These are phyloP conservation scores for Cydonia oblonga DNA, from an alignment of 331 rosid species.

Conservation along the genomic window DNA sequence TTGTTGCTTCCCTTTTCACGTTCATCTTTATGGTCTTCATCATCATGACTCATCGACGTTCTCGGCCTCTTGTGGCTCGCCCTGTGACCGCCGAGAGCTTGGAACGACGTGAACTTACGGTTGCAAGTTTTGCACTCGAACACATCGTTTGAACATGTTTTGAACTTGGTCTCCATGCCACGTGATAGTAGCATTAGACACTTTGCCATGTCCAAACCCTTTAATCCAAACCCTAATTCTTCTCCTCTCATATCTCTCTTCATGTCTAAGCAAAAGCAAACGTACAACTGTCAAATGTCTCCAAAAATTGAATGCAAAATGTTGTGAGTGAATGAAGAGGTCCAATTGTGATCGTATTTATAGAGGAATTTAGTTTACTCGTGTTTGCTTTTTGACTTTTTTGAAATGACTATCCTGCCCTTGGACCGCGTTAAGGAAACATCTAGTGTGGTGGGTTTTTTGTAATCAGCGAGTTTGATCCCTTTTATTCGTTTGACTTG, in stretches of 20 bases:
- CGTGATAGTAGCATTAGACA: constrained; percentile 34
- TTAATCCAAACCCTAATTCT: neutral
- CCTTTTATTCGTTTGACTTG: constrained; percentile 17
- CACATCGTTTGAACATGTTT: neutral
- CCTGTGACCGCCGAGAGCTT: constrained; percentile 81
- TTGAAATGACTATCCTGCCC: neutral
- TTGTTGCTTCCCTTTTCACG: constrained; percentile 12
- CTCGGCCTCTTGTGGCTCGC: constrained; percentile 55
- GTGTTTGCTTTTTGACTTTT: neutral
- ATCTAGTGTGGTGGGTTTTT: neutral
- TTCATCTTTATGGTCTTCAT: neutral
- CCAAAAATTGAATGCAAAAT: neutral
- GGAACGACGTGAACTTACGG: constrained; percentile 61
- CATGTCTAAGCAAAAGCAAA: constrained; percentile 4
- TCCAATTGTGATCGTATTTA: constrained; percentile 6
- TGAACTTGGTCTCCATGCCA: neutral
- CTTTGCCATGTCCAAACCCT: constrained; percentile 29
- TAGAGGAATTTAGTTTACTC: neutral
- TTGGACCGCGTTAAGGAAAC: neutral
- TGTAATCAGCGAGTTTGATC: constrained; percentile 6
- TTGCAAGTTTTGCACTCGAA: constrained; percentile 81
- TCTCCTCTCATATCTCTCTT: constrained; percentile 32
- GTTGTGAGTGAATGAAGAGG: neutral
- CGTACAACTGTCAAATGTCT: neutral
- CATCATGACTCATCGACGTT: neutral